phyloP scores from a whole-genome alignment of 2,329 filamentous ascomycete species.

The Penicillium sp. region DNA sequence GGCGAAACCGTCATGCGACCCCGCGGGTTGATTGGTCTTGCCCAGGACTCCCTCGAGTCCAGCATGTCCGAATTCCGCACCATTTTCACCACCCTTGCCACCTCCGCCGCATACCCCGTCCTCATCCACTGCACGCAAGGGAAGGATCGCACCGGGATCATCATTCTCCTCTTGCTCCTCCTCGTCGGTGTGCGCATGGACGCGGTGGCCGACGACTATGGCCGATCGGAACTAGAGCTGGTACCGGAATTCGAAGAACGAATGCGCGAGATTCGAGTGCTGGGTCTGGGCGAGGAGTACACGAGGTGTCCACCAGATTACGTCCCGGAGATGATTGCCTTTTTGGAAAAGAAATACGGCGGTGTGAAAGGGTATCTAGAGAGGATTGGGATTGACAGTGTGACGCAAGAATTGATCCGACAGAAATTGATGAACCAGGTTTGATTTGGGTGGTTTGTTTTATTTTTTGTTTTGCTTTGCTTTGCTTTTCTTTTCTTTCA shows the following conservation, averaged over 20 bases:
- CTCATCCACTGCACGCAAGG: constrained; percentile 83
- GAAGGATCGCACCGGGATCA: constrained; percentile 75
- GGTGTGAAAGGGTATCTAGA: constrained; percentile 61
- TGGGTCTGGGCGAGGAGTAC: constrained; percentile 71
- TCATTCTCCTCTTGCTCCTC: constrained; percentile 63
- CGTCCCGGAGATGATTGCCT: constrained; percentile 52
- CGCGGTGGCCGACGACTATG: constrained; percentile 67
- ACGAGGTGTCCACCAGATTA: constrained; percentile 60
- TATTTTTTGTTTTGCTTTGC: background rate
- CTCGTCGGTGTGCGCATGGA: constrained; percentile 51
- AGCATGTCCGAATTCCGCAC: constrained; percentile 60
- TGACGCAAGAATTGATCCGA: constrained; percentile 38
- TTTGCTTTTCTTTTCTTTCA: too few relatives aligned
- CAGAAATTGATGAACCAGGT: constrained; percentile 18
- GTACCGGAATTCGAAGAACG: constrained; percentile 56
- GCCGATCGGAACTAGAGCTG: constrained; percentile 57
- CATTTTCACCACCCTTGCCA: constrained; percentile 61
- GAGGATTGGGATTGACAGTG: constrained; percentile 52
- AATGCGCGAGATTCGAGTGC: constrained; percentile 60
- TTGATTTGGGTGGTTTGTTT: constrained; percentile 5
- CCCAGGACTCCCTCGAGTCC: constrained; percentile 61
- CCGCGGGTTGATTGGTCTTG: constrained; percentile 65
- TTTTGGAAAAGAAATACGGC: constrained; percentile 59
- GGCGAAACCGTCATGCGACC: constrained; percentile 64
- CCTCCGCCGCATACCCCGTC: constrained; percentile 52